phyloP scores from a whole-genome alignment of 805 yeast genomes.

The Candida arabinofermentans region DNA sequence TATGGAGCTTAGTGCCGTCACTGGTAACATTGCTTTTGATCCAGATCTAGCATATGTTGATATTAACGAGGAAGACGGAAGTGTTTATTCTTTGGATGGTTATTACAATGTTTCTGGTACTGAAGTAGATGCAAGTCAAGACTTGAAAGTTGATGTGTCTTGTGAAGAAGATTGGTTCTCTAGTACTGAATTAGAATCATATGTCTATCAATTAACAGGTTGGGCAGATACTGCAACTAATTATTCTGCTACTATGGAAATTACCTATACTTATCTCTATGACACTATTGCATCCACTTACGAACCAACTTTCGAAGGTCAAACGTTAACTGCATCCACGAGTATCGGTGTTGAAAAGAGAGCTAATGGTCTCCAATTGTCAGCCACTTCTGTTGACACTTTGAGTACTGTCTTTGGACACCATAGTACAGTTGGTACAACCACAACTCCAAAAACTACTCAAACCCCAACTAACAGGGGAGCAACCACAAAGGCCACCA shows the following conservation, averaged over 20 bases:
- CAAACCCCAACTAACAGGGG: background rate
- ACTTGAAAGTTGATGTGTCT: background rate
- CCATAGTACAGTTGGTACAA: background rate
- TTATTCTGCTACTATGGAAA: background rate
- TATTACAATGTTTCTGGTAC: background rate
- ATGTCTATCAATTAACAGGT: background rate
- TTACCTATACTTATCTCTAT: background rate
- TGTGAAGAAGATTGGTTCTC: background rate
- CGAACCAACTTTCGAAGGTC: background rate
- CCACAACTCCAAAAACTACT: background rate
- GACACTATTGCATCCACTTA: background rate
- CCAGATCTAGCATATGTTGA: background rate
- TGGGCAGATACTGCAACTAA: no score
- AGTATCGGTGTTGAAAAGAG: background rate
- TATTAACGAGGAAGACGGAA: background rate
- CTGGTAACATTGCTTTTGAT: background rate
- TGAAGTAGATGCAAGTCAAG: background rate
- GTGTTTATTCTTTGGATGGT: background rate
- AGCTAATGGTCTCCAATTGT: background rate
- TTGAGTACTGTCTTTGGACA: background rate
- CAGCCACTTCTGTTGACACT: conserved; percentile 2
- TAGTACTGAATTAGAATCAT: background rate
- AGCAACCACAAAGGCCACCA: background rate
- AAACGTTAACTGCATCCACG: background rate
- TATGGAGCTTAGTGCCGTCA: background rate